Conservation (phyloP, 1,284 basidiomycete genomes). For the Trametes versicolor region DNA sequence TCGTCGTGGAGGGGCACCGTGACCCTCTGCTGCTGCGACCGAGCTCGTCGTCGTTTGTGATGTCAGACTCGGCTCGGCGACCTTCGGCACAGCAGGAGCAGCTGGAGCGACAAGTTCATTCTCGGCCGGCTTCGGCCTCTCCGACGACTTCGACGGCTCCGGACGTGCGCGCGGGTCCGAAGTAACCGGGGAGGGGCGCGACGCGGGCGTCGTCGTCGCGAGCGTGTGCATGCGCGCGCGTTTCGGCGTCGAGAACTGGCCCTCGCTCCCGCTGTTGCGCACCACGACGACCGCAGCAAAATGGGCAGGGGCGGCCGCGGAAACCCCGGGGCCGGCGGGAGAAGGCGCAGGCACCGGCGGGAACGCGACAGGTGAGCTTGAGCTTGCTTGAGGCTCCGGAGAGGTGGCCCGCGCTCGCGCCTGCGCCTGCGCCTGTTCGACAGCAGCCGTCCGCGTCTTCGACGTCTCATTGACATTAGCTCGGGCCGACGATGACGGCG, state of each 20-base stretch:
- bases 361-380: slow-evolving; percentile 16
- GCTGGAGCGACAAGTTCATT: background rate
- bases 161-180: background rate
- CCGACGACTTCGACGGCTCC: background rate
- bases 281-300: slow-evolving; percentile 11
- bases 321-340: slow-evolving; percentile 1
- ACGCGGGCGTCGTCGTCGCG: slow-evolving; percentile 11
- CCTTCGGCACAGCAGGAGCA: background rate
- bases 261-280: slow-evolving; percentile 25
- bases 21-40: slow-evolving; percentile 12
- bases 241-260: slow-evolving; percentile 33
- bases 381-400: slow-evolving; percentile 16
- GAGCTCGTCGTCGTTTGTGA: slow-evolving; percentile 21
- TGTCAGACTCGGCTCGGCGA: slow-evolving; percentile 10
- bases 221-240: slow-evolving; percentile 17
- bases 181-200: background rate
- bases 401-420: slow-evolving; percentile 6
- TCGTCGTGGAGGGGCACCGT: slow-evolving; percentile 30
- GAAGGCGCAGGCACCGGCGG: slow-evolving; percentile 4
- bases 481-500: slow-evolving; percentile 8
- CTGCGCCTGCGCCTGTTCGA: background rate
- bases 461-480: slow-evolving; percentile 2
- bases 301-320: slow-evolving; percentile 10
- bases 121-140: background rate
- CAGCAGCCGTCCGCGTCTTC: slow-evolving; percentile 1